These are phyloP conservation scores for Ashbya aceris DNA, from an alignment of 1,139 yeast species.

Conservation along the genomic window DNA sequence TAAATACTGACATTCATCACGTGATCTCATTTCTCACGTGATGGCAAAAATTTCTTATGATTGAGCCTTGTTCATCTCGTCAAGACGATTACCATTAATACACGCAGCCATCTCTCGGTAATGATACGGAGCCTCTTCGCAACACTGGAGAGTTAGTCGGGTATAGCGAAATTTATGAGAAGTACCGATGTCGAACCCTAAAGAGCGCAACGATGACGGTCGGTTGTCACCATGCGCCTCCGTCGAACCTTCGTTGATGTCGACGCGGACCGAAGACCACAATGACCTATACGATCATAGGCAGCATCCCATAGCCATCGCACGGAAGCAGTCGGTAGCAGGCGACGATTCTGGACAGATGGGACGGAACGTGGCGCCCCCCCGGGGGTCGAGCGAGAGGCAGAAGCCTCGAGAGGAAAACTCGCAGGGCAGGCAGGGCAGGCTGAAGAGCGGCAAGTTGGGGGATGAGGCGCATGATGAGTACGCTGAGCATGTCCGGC, in stretches of 20 bases:
- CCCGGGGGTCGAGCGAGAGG: background rate
- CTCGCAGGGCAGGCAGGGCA: background rate
- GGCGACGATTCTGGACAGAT: slow-evolving; percentile 1
- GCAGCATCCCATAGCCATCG: slow-evolving; percentile 40
- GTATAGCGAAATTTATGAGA: background rate
- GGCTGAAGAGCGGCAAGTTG: slow-evolving; percentile 6
- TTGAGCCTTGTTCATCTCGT: too few relatives aligned
- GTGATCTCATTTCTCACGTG: too few relatives aligned
- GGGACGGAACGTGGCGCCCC: background rate
- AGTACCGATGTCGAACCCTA: slow-evolving; percentile 4
- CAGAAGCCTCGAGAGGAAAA: background rate
- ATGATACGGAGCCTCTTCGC: too few relatives aligned
- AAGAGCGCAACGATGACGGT: slow-evolving; percentile 1
- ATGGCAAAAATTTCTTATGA: too few relatives aligned
- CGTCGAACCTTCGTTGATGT: slow-evolving; percentile 23
- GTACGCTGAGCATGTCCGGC: slow-evolving; percentile 5
- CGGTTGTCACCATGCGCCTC: slow-evolving; percentile 19
- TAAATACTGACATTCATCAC: too few relatives aligned
- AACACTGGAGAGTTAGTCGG: too few relatives aligned
- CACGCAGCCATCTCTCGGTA: too few relatives aligned
- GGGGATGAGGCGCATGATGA: slow-evolving; percentile 14
- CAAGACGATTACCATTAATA: too few relatives aligned
- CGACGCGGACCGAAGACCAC: slow-evolving; percentile 34
- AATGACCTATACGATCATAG: slow-evolving; percentile 50
- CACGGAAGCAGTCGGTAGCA: slow-evolving; percentile 13